Conservation (phyloP, 805 yeast species). For the Kazachstania taianensis region DNA sequence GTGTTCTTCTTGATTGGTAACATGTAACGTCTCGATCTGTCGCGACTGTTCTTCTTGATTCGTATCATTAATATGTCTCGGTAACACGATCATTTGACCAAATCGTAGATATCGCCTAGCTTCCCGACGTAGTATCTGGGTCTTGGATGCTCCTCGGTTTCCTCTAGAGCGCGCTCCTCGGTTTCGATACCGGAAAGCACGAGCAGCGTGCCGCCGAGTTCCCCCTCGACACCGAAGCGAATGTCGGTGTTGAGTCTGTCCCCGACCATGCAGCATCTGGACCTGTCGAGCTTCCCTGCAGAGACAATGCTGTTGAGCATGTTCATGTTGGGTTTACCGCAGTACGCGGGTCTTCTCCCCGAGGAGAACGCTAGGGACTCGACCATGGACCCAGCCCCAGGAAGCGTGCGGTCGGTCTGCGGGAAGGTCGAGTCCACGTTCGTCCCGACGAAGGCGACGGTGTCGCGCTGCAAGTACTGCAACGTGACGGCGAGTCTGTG, state of each 20-base stretch:
- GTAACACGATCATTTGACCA: constrained; percentile 13
- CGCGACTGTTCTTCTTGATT: not conserved
- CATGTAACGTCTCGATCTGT: not conserved
- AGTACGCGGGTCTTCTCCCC: constrained; percentile 77
- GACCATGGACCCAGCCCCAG: constrained; percentile 92
- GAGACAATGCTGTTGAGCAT: constrained; percentile 87
- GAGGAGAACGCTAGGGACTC: constrained; percentile 64
- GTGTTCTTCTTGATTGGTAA: no score
- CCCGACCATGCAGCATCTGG: constrained; percentile 81
- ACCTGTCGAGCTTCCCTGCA: constrained; percentile 43
- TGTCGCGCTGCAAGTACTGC: constrained; percentile 54
- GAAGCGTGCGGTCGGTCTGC: constrained; percentile 69
- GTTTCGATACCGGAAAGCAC: constrained; percentile 90
- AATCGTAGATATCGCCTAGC: constrained; percentile 67
- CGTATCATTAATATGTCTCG: not conserved
- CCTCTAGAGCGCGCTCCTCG: constrained; percentile 45
- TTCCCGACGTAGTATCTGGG: constrained; percentile 64
- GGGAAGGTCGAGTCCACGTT: constrained; percentile 95
- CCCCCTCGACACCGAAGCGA: constrained; percentile 81
- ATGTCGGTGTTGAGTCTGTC: constrained; percentile 94
- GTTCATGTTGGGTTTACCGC: constrained; percentile 85
- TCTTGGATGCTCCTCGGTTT: constrained; percentile 26
- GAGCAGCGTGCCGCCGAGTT: constrained; percentile 66
- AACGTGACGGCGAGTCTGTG: constrained; percentile 71
- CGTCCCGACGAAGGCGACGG: constrained; percentile 74